Conservation (phyloP, 2,329 filamentous ascomycete genomes). For the Claviceps sp. region DNA sequence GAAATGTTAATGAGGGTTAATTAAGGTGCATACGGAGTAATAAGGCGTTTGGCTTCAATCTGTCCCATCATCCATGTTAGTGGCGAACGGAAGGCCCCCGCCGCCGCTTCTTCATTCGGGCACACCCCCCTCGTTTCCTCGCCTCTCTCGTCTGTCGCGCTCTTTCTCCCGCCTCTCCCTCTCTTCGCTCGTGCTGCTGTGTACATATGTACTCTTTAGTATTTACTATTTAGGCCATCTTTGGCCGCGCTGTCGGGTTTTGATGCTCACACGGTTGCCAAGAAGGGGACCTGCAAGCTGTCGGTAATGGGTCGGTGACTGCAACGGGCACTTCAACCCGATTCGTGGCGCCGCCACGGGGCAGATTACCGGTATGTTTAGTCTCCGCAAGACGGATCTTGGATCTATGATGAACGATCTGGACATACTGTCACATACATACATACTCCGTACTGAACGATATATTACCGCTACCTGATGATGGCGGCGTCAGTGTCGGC, state of each 20-base stretch:
- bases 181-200: neutral
- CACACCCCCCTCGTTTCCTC: neutral
- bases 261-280: neutral
- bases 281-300: conserved; percentile 1
- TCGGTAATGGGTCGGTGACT: conserved; percentile 4
- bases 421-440: no score
- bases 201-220: neutral
- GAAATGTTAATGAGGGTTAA: no score
- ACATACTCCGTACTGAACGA: no score
- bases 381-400: no score
- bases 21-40: no score
- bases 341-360: neutral
- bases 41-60: no score
- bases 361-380: no score
- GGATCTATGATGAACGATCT: no score
- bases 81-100: no score
- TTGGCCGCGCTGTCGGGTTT: neutral
- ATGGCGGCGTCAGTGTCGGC: neutral
- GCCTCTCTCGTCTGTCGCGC: neutral
- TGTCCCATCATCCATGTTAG: no score
- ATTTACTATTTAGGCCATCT: neutral
- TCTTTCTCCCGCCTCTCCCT: neutral
- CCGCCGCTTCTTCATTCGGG: neutral
- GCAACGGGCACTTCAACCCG: neutral
- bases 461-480: neutral